These are phyloP conservation scores for Acacia melanoxylon DNA, from an alignment of 306 rosid genomes.

Conservation along the genomic window DNA sequence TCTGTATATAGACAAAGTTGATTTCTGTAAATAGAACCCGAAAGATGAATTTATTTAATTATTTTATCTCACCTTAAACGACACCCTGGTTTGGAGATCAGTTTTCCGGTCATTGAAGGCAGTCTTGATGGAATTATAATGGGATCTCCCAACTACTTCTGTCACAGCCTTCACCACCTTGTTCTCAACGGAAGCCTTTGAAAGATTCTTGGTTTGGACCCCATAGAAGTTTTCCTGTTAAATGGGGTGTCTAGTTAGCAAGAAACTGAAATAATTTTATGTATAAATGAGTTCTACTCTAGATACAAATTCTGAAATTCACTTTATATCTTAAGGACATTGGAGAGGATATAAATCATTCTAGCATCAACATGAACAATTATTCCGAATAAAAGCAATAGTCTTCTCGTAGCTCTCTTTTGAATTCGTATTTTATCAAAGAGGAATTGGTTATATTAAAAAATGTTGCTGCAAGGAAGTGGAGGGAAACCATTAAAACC, in stretches of 20 bases:
- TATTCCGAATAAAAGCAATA: conserved; percentile 11
- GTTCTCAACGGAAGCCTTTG: conserved; percentile 51
- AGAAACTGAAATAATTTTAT: conserved; percentile 23
- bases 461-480: neutral
- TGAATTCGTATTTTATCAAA: neutral
- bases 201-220: conserved; percentile 6
- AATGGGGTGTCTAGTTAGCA: conserved; percentile 28
- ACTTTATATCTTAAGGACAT: neutral
- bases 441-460: neutral
- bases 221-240: conserved; percentile 45
- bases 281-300: neutral
- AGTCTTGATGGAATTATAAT: conserved; percentile 38
- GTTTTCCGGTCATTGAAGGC: conserved; percentile 65
- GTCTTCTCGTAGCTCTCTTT: neutral
- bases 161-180: conserved; percentile 61
- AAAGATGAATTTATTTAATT: neutral
- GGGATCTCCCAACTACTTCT: conserved; percentile 55
- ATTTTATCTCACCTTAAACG: conserved; percentile 67
- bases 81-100: conserved; percentile 73
- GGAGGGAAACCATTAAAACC: neutral
- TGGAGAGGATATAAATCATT: conserved; percentile 10
- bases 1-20: too few relatives aligned
- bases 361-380: neutral
- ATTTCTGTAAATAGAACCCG: conserved; percentile 3
- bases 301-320: neutral